These are phyloP conservation scores for Fusarium vanettenii DNA, from an alignment of 2,329 filamentous ascomycete species.

Conservation along the genomic window DNA sequence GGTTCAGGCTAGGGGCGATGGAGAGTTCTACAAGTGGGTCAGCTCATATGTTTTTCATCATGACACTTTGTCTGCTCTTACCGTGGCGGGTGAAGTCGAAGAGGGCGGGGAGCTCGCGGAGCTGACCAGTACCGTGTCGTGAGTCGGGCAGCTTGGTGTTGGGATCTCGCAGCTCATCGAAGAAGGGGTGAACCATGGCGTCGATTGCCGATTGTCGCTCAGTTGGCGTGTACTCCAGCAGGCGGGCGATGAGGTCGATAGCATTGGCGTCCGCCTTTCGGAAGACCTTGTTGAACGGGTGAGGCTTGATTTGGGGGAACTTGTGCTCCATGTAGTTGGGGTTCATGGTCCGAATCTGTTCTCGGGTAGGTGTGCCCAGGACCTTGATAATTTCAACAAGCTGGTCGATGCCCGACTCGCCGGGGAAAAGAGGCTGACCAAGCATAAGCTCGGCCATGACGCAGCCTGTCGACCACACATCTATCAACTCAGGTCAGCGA, in stretches of 20 bases:
- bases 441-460: constrained; percentile 99
- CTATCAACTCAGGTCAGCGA: constrained; percentile 71
- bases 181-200: constrained; percentile 98
- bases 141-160: constrained; percentile 92
- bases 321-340: constrained; percentile 99
- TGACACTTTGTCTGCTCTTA: constrained; percentile 59
- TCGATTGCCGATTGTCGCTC: constrained; percentile 93
- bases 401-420: constrained; percentile 98
- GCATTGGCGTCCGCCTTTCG: constrained; percentile 93
- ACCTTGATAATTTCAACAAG: constrained; percentile 99
- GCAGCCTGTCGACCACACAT: constrained; percentile 99
- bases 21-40: constrained; percentile 78
- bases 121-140: constrained; percentile 82
- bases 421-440: constrained; percentile 96
- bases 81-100: constrained; percentile 96
- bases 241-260: constrained; percentile 91
- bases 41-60: constrained; percentile 7
- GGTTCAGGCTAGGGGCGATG: constrained; percentile 90
- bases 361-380: constrained; percentile 92
- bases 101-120: constrained; percentile 85
- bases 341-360: constrained; percentile 99
- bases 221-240: constrained; percentile 97
- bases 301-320: constrained; percentile 99
- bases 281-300: constrained; percentile 99
- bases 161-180: constrained; percentile 95